Base-by-base conservation (phyloP, 768 basidiomycete genomes). In the Pulveroboletus ravenelii region DNA sequence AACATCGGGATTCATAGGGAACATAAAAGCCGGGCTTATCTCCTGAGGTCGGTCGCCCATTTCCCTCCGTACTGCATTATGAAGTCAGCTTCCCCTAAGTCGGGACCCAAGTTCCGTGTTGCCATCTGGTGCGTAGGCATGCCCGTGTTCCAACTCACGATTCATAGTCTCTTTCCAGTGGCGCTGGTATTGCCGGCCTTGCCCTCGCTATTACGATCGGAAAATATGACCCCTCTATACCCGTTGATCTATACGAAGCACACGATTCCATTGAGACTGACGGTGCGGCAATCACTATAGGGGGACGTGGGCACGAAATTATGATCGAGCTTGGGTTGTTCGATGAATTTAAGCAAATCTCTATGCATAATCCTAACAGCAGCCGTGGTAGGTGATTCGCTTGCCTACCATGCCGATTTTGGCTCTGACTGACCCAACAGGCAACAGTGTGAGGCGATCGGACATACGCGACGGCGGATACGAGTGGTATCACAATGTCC, bases 211-310 rank as follows among this genome's bases (percentile, higher is more conserved):
- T 65, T 17, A 64, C 70, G 9, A 45, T 45, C 32, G 44, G 44
- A 20, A 45, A 35, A 35, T 45, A 45, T 35, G 44, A 45, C 23
- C 20, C 54, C 15, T 50, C 51, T 1, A 58, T 76, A 17, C 63
- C 70, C 48, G 65, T 76, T 13, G 65, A 74, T 50, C 52, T 80
- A 5, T 80, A 79, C 52, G 79, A 80, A 63, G 70, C 75, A 3
- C 73, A 69, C 17, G 56, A 70, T 2, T 68, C 70, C 25, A 66
- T 77, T 25, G 68, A 69, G 9, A 68, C 69, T 9, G 56, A 67
- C 12, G 76, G 76, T 6, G 72, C 70, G 6, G 74, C 78, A 61
- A 39, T 77, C 65, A 39, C 73, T 62, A 65, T 79, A 6, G 78
- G 77, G 78, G 60, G 61, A 9, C 64, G 75, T 35, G 77, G 77